A percentile compares a stretch with the other conserved stretches of the same genome.
phyloP scores from a whole-genome alignment of 495 filamentous ascomycete genomes.

The Hyaloscypha variabilis region DNA sequence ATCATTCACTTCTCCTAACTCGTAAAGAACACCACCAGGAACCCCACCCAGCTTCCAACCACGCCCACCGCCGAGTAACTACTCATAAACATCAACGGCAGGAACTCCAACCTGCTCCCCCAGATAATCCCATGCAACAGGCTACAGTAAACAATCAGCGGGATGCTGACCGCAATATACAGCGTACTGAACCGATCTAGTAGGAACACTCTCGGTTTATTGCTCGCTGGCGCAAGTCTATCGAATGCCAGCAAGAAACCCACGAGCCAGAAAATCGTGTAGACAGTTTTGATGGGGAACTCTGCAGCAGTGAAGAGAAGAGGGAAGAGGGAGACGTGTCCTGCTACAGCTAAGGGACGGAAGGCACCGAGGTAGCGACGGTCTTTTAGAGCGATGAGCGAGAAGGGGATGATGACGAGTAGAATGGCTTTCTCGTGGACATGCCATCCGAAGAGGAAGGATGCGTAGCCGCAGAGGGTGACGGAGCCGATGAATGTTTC shows the following conservation, averaged over 20 bases:
- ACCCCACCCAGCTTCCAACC: slow-evolving; percentile 94
- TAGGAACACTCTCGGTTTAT: slow-evolving; percentile 75
- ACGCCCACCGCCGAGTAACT: slow-evolving; percentile 95
- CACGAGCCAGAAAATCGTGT: slow-evolving; percentile 90
- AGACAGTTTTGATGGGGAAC: slow-evolving; percentile 89
- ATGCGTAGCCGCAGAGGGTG: slow-evolving; percentile 94
- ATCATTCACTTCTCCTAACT: slow-evolving; percentile 26
- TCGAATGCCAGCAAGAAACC: slow-evolving; percentile 87
- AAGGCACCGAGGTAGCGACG: slow-evolving; percentile 91
- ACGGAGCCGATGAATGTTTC: slow-evolving; percentile 86
- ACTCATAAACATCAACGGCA: slow-evolving; percentile 96
- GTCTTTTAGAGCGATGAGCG: slow-evolving; percentile 89
- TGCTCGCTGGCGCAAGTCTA: slow-evolving; percentile 78
- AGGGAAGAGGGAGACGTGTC: slow-evolving; percentile 94
- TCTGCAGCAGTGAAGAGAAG: slow-evolving; percentile 90
- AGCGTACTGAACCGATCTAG: slow-evolving; percentile 88
- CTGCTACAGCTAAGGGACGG: slow-evolving; percentile 86
- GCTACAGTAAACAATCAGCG: slow-evolving; percentile 86
- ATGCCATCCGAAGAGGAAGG: slow-evolving; percentile 98
- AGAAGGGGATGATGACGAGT: slow-evolving; percentile 93
- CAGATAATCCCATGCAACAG: slow-evolving; percentile 81
- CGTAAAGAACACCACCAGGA: slow-evolving; percentile 90
- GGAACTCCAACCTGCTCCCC: slow-evolving; percentile 81
- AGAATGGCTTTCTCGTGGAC: slow-evolving; percentile 98
- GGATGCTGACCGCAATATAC: slow-evolving; percentile 86